Base-by-base conservation (phyloP, 352 stramenopile genomes). In the Phytopythium montanum region DNA sequence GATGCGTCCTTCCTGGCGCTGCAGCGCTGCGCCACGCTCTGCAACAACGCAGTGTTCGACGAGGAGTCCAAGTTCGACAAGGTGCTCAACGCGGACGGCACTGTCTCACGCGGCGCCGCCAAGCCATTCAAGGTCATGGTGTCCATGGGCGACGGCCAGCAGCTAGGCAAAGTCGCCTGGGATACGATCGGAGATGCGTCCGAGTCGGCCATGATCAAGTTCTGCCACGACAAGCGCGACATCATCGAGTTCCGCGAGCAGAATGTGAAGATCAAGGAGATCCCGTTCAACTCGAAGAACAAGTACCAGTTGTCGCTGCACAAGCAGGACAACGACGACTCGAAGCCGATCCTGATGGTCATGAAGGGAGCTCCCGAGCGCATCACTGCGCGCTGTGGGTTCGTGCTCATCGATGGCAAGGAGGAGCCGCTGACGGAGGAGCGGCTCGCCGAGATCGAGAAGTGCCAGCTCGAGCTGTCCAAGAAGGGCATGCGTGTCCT, bases 341-440 rank as follows among this genome's bases (percentile, higher is more conserved):
- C 61, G 63, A 57, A 23, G 31, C 13, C 19, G 64, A 44, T 38
- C 77, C 74, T 42, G 73, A 83, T 81, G 18, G 73, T 97, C 64
- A 93, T 98, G 69, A 99, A 99, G 75, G 96, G 96, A 42, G 96
- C 94, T 1, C 95, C 95, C 10, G 94, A 98, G 65, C 81, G 92
- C 21, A 89, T 98, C 60, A 67, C 98, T 29, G 76, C 81, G 53
- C 72, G 88, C 39, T 98, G 95, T 72, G 97, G 94, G 0, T 88
- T 81, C 64, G 36, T 85, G 80, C 9, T 81, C 83, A 42, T 50
- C 96, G 57, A 62, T 50, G 9, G 33, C 75, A 23, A 81, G 92
- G 66, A 81, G 34, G 55, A 61, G 12, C 56, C 58, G n/a, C 70
- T 95, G 14, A 66, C 69, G 28, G 57, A 91, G 5, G 96, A 99